A percentile compares a stretch with the other conserved stretches of the same genome.
These are phyloP conservation scores for Lotmaria passim DNA, from an alignment of 208 protist genomes.

Conservation along the genomic window DNA sequence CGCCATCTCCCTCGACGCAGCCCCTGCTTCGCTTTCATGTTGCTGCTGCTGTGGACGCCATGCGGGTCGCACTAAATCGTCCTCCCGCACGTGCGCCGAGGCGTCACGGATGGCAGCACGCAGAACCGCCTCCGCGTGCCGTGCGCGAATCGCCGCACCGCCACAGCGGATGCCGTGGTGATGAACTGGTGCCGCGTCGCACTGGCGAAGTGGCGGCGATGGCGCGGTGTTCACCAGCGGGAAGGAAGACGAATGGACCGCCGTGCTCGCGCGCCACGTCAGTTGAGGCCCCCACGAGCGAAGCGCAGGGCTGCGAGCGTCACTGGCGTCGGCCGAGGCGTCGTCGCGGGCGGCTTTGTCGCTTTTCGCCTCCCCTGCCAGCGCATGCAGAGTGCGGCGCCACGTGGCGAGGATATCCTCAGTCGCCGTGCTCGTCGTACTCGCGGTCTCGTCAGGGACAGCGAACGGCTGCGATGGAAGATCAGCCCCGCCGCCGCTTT, in stretches of 20 bases:
- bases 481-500: too few species aligned
- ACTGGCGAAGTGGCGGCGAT: neutral
- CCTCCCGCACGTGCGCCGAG: constrained; percentile 11
- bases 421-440: too few species aligned
- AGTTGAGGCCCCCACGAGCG: neutral
- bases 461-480: too few species aligned
- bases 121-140: constrained; percentile 19
- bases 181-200: constrained; percentile 1
- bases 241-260: neutral
- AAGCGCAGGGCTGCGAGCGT: neutral
- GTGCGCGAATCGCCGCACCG: neutral
- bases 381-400: constrained; percentile 15
- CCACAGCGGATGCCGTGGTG: constrained; percentile 22
- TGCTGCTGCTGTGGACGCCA: neutral
- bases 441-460: too few species aligned
- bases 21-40: too few species aligned
- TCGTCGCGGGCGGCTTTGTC: neutral
- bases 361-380: constrained; percentile 5
- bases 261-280: neutral
- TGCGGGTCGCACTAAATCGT: constrained; percentile 18
- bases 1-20: neutral
- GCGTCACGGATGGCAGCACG: constrained; percentile 19
- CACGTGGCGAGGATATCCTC: constrained; percentile 16
- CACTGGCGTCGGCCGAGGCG: neutral
- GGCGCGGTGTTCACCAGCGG: too few species aligned